phyloP scores from a whole-genome alignment of 805 yeast genomes.

The Barnettozyma sp. region DNA sequence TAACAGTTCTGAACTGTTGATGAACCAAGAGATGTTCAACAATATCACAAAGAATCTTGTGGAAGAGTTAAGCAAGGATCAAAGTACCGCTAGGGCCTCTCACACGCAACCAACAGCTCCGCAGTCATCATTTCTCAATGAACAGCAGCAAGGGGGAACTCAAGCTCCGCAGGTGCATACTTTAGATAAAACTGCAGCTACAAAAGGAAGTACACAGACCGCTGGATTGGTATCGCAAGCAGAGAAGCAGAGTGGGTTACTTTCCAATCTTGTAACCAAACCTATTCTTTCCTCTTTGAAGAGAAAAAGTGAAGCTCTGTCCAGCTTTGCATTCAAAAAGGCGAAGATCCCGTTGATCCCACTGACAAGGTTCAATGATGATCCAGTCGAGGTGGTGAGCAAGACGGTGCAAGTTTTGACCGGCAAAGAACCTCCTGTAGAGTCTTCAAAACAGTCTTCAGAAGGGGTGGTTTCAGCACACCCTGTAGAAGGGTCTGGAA shows the following conservation, averaged over 20 bases:
- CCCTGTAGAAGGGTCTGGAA: no score
- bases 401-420: no score
- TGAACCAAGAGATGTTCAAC: slow-evolving; percentile 5
- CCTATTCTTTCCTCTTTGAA: no score
- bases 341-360: slow-evolving; percentile 24
- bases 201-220: neutral
- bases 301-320: slow-evolving; percentile 19
- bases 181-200: neutral
- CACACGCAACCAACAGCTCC: neutral
- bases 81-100: neutral
- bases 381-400: neutral
- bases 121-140: neutral
- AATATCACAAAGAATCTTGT: slow-evolving; percentile 9
- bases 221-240: no score
- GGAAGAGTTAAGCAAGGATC: slow-evolving; percentile 8
- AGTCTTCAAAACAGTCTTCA: no score
- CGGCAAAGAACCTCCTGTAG: no score
- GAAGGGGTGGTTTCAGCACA: no score
- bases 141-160: no score
- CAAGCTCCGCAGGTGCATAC: neutral
- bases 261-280: no score
- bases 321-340: slow-evolving; percentile 21
- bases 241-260: no score
- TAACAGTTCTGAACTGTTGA: slow-evolving; percentile 3
- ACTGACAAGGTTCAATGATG: slow-evolving; percentile 7